These are phyloP conservation scores for Linum tenue DNA, from an alignment of 345 rosid genomes.

Conservation along the genomic window DNA sequence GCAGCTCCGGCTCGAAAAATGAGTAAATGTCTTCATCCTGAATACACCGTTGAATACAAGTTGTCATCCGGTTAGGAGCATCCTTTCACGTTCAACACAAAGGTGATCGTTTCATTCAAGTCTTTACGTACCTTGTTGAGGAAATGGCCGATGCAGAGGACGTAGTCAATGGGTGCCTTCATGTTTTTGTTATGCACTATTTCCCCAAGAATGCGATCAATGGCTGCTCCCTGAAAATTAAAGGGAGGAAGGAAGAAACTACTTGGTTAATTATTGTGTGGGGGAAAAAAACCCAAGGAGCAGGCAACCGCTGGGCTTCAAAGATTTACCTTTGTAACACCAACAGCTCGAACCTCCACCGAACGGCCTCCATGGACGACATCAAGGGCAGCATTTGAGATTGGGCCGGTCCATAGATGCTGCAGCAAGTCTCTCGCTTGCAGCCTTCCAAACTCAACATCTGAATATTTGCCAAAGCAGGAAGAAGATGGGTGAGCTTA, in stretches of 20 bases:
- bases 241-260: neutral
- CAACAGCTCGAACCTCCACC: conserved; percentile 52
- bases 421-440: conserved; percentile 55
- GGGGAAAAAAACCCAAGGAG: conserved; percentile 6
- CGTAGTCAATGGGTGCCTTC: conserved; percentile 49
- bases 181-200: conserved; percentile 35
- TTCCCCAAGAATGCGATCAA: conserved; percentile 50
- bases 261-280: conserved; percentile 3
- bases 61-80: neutral
- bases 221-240: conserved; percentile 58
- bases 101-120: neutral
- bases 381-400: conserved; percentile 48
- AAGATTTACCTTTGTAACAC: conserved; percentile 41
- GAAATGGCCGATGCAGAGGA: conserved; percentile 51
- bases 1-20: conserved; percentile 56
- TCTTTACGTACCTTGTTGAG: conserved; percentile 31
- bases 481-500: neutral
- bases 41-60: conserved; percentile 10
- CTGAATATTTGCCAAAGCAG: conserved; percentile 13
- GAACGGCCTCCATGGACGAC: conserved; percentile 51
- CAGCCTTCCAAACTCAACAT: conserved; percentile 46
- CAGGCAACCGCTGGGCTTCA: neutral
- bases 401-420: conserved; percentile 60
- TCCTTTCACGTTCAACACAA: neutral
- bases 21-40: conserved; percentile 55